A percentile compares a stretch with the other conserved stretches of the same genome.
phyloP scores from a whole-genome alignment of 768 basidiomycete genomes.

The Mycena venus region DNA sequence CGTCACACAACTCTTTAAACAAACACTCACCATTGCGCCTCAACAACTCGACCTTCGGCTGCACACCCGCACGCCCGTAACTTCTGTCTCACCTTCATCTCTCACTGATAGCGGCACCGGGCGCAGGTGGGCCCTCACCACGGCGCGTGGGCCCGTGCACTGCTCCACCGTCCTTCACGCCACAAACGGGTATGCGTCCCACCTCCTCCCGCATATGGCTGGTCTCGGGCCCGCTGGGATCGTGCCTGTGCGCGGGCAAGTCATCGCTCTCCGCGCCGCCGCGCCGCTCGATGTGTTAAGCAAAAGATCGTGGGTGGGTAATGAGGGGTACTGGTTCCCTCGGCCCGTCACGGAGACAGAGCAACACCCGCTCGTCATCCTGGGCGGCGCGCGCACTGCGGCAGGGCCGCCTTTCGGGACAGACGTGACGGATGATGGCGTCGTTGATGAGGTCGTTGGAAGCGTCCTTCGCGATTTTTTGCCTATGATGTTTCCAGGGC shows the following conservation, averaged over 20 bases:
- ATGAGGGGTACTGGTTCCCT: constrained; percentile 84
- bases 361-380: constrained; percentile 70
- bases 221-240: constrained; percentile 68
- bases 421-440: constrained; percentile 70
- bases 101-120: constrained; percentile 18
- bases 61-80: constrained; percentile 84
- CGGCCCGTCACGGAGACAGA: constrained; percentile 54
- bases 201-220: constrained; percentile 78
- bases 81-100: constrained; percentile 52
- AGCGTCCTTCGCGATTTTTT: constrained; percentile 68
- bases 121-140: constrained; percentile 67
- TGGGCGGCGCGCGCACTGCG: constrained; percentile 76
- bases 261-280: constrained; percentile 57
- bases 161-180: constrained; percentile 84
- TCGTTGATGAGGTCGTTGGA: constrained; percentile 62
- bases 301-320: constrained; percentile 61
- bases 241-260: constrained; percentile 82
- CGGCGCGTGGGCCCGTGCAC: constrained; percentile 74
- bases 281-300: constrained; percentile 56
- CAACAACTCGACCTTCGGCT: constrained; percentile 60
- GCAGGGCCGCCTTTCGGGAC: constrained; percentile 61
- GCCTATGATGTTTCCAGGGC: constrained; percentile 67
- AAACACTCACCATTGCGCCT: constrained; percentile 35
- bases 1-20: constrained; percentile 74
- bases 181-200: constrained; percentile 86